Evolutionary conservation across 495 filamentous ascomycete species (phyloP), one percentile per base, ranked within the genome.

Genomic region (Hyaloscypha finlandica): DNA sequence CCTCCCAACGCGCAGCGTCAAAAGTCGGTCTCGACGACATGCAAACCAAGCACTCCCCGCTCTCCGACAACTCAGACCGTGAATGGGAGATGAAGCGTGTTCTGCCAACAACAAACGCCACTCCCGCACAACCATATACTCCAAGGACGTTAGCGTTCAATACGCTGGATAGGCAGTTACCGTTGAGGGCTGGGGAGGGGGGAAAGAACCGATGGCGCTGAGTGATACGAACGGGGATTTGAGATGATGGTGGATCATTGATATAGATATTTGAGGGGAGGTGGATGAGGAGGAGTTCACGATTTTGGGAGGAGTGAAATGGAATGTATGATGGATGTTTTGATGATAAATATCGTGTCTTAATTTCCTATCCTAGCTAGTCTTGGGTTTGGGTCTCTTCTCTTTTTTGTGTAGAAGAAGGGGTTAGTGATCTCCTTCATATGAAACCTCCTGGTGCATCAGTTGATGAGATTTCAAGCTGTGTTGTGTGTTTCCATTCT

Each of bases 101-200:
- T 3, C 35, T 37, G 35, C 75, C 74, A 0, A 72, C 64, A 22
- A 76, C 76, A 2, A 70, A 74, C 19, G 74, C 74, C 25, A 71
- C 52, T 8, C 55, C 57, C 31, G 61, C 63, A 45, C 29, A 54
- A 54, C 81, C 82, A 2, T 86, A 77, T 59, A 86, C 84, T 19
- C 84, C 84, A 8, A 69, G 84, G 51, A 86, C 84, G 25, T 79
- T 81, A 70, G 84, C 84, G 19, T 86, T 85, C 70, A 80, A 86
- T 59, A 80, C 81, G 4, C 74, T 86, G 35, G 82, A 85, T 30
- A 71, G 81, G 59, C 81, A 81, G 65, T 70, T 83, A 55, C 82
- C 84, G 16, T 64, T 79, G 56, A 48, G 71, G 32, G 61, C 71
- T 8, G 4, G 39, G 55, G 29, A 25, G 61, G 54, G 52, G 59